Evolutionary conservation across 1,284 basidiomycete species (phyloP), one percentile per base, ranked within the genome.

Genomic region (Pyrrhoderma lamaoense): DNA sequence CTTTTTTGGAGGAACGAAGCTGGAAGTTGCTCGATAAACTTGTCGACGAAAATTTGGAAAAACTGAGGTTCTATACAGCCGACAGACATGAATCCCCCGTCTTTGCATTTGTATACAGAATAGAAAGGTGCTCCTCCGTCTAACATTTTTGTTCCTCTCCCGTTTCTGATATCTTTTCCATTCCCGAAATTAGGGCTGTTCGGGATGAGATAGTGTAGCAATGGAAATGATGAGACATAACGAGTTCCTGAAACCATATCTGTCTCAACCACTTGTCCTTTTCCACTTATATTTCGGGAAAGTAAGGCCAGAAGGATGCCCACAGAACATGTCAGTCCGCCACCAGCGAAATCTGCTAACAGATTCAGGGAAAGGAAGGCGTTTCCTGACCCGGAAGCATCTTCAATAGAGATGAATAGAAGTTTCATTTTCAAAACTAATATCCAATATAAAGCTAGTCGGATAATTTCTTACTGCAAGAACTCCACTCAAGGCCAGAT

Each of bases 191-290:
- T 47, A 11, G 63, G 62, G 54, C 67, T 43, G 56, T 62, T 23
- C 69, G 73, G 18, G 57, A 62, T 67, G 47, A 64, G 53, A 48
- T 73, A 63, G 22, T 81, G 70, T 18, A 86, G 67, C 5, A 91
- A 70, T 5, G 85, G 78, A 57, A 82, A 91, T 1, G 79, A 79
- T 4, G 86, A 76, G 19, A 91, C 60, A 64, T 91, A 92, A 47
- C 88, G 81, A 1, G 82, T 71, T 0, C 89, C 89, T 8, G 87
- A 82, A 16, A 91, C 87, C 89, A 93, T 90, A 62, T 93, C 82
- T 1, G 77, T 70, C 53, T 87, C 74, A 38, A 93, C 82, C 5
- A 92, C 71, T 64, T 91, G 88, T 3, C 89, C 89, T 22, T 61
- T 60, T 13, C 80, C 81, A 56, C 76, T 85, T 48, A 65, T 72